phyloP scores from a whole-genome alignment of 257 asterid genomes.

The Forsythia viridissima region DNA sequence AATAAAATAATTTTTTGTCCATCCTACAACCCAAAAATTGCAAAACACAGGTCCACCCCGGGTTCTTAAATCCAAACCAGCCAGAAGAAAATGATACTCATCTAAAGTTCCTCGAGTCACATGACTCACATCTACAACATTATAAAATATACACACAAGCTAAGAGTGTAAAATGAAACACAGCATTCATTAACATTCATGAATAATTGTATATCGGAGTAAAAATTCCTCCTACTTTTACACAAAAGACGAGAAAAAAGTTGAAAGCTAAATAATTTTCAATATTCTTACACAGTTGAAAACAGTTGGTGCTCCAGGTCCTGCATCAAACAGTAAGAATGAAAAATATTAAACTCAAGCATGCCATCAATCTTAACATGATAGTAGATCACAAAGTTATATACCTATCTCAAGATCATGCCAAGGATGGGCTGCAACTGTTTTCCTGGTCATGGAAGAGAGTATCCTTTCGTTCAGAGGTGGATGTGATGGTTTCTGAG shows the following conservation, averaged over 20 bases:
- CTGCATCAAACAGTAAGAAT: slow-evolving; percentile 48
- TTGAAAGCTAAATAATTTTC: slow-evolving; percentile 17
- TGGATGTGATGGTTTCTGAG: slow-evolving; percentile 42
- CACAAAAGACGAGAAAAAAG: not conserved
- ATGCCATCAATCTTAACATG: slow-evolving; percentile 1
- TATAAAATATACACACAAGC: not conserved
- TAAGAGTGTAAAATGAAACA: not conserved
- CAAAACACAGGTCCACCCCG: too few species aligned
- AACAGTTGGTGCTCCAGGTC: slow-evolving; percentile 81
- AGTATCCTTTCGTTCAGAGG: slow-evolving; percentile 89
- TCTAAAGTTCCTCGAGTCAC: not conserved
- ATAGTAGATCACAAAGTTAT: slow-evolving; percentile 13
- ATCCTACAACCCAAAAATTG: too few species aligned
- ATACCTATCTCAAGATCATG: slow-evolving; percentile 97
- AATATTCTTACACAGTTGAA: slow-evolving; percentile 81
- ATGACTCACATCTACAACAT: not conserved
- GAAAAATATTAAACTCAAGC: not conserved
- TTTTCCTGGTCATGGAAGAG: slow-evolving; percentile 74
- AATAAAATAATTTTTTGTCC: too few species aligned
- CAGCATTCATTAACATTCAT: not conserved
- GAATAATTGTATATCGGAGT: not conserved
- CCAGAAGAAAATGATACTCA: too few species aligned
- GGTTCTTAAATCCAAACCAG: too few species aligned
- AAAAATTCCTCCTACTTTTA: slow-evolving; percentile 20
- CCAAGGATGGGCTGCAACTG: slow-evolving; percentile 98